Base-by-base conservation (phyloP, 75 land plant species). In the Larix kaempferi region DNA sequence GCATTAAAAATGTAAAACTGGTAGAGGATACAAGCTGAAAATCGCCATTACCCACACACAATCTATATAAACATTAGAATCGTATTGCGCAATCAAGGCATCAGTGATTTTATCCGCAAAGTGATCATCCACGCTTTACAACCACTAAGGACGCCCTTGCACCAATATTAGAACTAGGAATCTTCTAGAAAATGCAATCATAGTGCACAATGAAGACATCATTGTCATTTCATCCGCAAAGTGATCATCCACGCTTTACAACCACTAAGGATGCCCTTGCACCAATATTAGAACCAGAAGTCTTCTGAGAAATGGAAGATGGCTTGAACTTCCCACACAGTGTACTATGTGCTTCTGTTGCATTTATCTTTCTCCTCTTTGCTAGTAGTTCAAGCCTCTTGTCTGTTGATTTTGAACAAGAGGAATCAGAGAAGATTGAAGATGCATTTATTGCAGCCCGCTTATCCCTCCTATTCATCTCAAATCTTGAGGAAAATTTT, bases 381-480 rank as follows among this genome's bases (percentile, higher is more conserved):
- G 89, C 84, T 73, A 90, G 86, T 17, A 93, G 81, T 71, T 94
- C 91, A 79, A 82, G 59, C 22, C 79, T 79, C 75, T 82, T 84
- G 13, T 81, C 83, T 56, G 62, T 77, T 14, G 79, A 58, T 6
- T 12, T 14, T 73, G 85, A 83, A n/a, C 71, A 73, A 77, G 81
- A 65, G 33, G 33, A 29, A 33, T 82, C 16, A 4, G 89, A 71
- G 71, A 97, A 94, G 25, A 97, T 97, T 16, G 98, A 91, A 58
- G 93, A 74, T 33, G 98, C 83, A 22, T 86, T 83, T 15, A 97
- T 97, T 26, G 89, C 89, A 17, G 98, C 98, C 59, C 98, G 82
- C 80, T 93, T 94, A 41, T 90, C 82, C 75, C 86, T 91, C 73
- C 86, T 80, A 79, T 92, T 92, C 29, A 17, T 83, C 6, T 94